A percentile compares a stretch with the other conserved stretches of the same genome.
These are phyloP conservation scores for Carex parvula DNA, from an alignment of 176 grass and related monocot genomes.

Conservation along the genomic window DNA sequence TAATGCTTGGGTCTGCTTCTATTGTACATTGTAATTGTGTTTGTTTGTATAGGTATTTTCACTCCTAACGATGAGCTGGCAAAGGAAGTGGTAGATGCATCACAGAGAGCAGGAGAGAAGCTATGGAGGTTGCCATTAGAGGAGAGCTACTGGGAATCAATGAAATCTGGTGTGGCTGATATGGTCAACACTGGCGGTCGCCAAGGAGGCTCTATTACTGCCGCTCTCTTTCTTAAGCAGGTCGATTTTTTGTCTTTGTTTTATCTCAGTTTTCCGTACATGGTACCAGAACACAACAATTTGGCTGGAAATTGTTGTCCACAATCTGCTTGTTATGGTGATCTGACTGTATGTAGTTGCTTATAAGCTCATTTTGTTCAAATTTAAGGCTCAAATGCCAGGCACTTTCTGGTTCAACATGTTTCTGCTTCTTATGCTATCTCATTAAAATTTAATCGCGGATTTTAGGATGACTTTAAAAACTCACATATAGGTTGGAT, in stretches of 20 bases:
- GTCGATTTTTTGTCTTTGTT: constrained; percentile 27
- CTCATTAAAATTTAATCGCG: neutral
- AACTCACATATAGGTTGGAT: neutral
- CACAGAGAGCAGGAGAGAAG: constrained; percentile 79
- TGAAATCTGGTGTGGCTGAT: constrained; percentile 93
- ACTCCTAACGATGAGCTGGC: constrained; percentile 82
- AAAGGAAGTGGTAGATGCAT: constrained; percentile 67
- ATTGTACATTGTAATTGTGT: neutral
- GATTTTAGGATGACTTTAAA: neutral
- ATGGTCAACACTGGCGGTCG: constrained; percentile 91
- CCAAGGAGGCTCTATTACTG: constrained; percentile 81
- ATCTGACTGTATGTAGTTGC: neutral
- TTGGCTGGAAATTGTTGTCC: neutral
- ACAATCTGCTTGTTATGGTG: neutral
- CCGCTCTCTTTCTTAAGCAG: constrained; percentile 94
- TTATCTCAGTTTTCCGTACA: neutral
- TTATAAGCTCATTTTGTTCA: neutral
- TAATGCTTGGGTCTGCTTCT: neutral
- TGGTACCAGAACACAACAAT: neutral
- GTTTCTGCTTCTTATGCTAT: too few relatives aligned
- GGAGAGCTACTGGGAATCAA: constrained; percentile 90
- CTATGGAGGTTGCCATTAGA: constrained; percentile 93
- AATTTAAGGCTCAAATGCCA: neutral
- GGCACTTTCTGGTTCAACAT: too few relatives aligned
- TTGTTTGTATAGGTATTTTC: constrained; percentile 56